phyloP scores from a whole-genome alignment of 1,284 basidiomycete species.

The Lentinula novae-zelandiae region DNA sequence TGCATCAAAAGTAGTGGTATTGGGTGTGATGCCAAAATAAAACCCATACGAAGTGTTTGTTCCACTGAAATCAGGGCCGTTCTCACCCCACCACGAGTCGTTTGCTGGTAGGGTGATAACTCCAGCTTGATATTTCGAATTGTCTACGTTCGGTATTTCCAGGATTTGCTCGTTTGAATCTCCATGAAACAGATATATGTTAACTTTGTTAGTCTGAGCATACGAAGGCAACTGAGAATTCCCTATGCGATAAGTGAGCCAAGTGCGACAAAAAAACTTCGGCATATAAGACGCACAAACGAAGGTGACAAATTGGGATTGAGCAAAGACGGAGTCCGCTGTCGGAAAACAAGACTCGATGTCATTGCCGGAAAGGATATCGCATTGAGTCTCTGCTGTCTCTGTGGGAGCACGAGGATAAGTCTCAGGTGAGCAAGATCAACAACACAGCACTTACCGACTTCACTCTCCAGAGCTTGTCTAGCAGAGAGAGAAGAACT shows the following conservation, averaged over 20 bases:
- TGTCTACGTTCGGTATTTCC: conserved; percentile 34
- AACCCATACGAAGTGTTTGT: conserved; percentile 58
- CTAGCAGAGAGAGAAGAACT: conserved; percentile 8
- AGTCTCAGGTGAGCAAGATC: not conserved
- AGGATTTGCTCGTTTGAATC: conserved; percentile 49
- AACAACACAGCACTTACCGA: conserved; percentile 36
- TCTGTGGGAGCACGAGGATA: conserved; percentile 18
- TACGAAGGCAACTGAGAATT: conserved; percentile 45
- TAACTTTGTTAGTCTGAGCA: conserved; percentile 43
- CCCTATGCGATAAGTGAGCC: conserved; percentile 28
- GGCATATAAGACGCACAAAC: conserved; percentile 56
- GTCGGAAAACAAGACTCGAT: conserved; percentile 71
- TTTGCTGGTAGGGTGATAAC: conserved; percentile 52
- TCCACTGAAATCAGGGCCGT: conserved; percentile 50
- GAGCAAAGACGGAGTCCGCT: conserved; percentile 45
- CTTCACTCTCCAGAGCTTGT: conserved; percentile 10
- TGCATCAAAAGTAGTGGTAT: conserved; percentile 46
- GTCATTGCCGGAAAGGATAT: conserved; percentile 54
- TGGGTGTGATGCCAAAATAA: conserved; percentile 68
- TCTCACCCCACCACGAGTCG: conserved; percentile 69
- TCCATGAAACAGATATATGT: conserved; percentile 58
- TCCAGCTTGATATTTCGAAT: conserved; percentile 56
- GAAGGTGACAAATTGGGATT: conserved; percentile 69
- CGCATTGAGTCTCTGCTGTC: conserved; percentile 30
- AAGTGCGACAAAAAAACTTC: not conserved